Evolutionary conservation across 2,329 filamentous ascomycete species (phyloP).

Genomic region (Hypoxylon sp.): DNA sequence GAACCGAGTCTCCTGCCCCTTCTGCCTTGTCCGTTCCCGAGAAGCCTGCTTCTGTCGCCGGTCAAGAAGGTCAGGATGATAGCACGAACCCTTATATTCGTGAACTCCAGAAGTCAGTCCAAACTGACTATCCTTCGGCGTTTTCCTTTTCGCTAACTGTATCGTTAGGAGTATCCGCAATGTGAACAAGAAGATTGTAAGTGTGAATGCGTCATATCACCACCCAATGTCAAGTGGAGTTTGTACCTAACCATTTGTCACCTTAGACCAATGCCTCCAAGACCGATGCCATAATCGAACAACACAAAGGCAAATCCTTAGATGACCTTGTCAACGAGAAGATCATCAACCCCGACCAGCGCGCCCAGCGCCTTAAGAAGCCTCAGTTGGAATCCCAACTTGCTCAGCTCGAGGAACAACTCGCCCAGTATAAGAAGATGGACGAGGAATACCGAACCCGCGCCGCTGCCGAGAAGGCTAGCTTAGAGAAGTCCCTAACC

Average conservation of each 20-base stretch:
- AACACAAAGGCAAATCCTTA: constrained; percentile 78
- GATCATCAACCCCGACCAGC: constrained; percentile 87
- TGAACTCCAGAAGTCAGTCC: constrained; percentile 89
- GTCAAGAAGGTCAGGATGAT: constrained; percentile 72
- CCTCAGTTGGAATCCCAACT: constrained; percentile 78
- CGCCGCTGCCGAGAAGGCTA: constrained; percentile 70
- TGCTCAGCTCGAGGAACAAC: constrained; percentile 79
- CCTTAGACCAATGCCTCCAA: constrained; percentile 78
- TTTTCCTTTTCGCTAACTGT: constrained; percentile 33
- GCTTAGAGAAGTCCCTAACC: constrained; percentile 70
- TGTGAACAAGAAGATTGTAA: constrained; percentile 92
- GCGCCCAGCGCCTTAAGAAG: constrained; percentile 83
- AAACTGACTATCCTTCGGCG: background rate
- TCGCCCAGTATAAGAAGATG: constrained; percentile 81
- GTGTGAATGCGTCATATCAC: constrained; percentile 56
- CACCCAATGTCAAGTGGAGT: constrained; percentile 13
- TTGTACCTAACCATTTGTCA: constrained; percentile 36
- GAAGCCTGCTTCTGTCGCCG: constrained; percentile 64
- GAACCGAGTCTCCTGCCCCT: constrained; percentile 70
- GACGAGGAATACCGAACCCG: constrained; percentile 79
- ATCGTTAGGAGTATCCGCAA: constrained; percentile 85
- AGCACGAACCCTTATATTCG: constrained; percentile 80
- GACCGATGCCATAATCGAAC: constrained; percentile 77
- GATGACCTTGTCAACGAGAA: constrained; percentile 79
- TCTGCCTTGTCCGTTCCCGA: constrained; percentile 65